Evolutionary conservation across 2,329 filamentous ascomycete species (phyloP), one percentile per base, ranked within the genome.

Genomic region (Tolypocladium inflatum): DNA sequence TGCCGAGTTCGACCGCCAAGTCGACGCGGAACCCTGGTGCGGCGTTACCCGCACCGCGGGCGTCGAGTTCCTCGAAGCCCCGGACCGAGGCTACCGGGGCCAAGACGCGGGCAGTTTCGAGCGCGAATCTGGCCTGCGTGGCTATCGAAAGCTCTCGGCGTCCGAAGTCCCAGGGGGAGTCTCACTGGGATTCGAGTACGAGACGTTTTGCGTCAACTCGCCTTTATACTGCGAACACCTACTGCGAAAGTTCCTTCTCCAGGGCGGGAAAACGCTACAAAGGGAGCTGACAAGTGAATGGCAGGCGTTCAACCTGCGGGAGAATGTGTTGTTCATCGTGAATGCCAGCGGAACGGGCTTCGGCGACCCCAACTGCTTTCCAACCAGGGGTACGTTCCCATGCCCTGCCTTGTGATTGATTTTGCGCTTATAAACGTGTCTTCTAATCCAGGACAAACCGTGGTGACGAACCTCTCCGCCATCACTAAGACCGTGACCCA

Each of bases 201-300:
- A 78, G 39, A 81, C 80, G 0, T 83, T 78, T 70, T 83, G 79
- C 62, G 70, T 83, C 8, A 81, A 82, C 57, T 73, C 80, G 0
- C 81, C 81, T 63, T 66, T 83, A 6, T 83, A 83, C 64, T 80
- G 78, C 65, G 69, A 71, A 4, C 65, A 63, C 2, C 51, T 73
- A 1, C 60, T 73, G 17, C 69, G 71, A 0, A 66, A 60, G 45
- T 72, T 73, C 30, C 64, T 72, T 19, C 56, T 71, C 0, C 59
- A 63, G 2, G 69, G 71, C 0, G 71, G 70, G 2, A 67, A 60
- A 53, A 67, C 70, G 9, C 10, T 69, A n/a, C 56, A 64, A 1
- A 55, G 60, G 4, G 64, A 68, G 10, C 57, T 73, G 9, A 65
- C 58, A 55, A 69, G 66, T 26, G 70, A 71, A 57, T 68, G 66